Evolutionary conservation across 257 asterid species (phyloP).

Genomic region (Petunia secreta): DNA sequence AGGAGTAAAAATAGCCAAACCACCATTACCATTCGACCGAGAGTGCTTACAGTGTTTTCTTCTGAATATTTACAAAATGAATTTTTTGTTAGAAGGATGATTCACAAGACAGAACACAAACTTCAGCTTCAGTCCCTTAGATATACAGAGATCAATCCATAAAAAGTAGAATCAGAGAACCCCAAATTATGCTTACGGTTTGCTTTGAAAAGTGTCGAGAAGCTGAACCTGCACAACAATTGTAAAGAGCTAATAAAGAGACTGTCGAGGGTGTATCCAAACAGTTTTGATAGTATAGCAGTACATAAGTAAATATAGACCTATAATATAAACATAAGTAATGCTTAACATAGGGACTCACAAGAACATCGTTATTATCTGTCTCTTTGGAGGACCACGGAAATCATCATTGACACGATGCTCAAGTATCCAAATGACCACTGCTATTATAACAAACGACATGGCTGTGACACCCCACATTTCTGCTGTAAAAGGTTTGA

Average conservation of each 20-base stretch:
- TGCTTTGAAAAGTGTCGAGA: conserved; percentile 62
- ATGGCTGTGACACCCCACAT: conserved; percentile 36
- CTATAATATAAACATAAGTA: not conserved
- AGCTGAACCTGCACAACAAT: conserved; percentile 57
- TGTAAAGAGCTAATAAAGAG: conserved; percentile 16
- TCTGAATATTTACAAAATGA: conserved; percentile 38
- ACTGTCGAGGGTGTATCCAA: not conserved
- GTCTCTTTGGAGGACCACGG: conserved; percentile 45
- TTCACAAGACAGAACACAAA: not conserved
- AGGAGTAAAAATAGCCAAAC: conserved; percentile 62
- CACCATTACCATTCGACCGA: conserved; percentile 55
- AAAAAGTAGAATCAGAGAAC: not conserved
- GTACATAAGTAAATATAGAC: not conserved
- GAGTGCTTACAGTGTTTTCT: conserved; percentile 55
- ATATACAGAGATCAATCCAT: not conserved
- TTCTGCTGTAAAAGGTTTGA: conserved; percentile 36
- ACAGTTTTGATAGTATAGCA: not conserved
- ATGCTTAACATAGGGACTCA: conserved; percentile 28
- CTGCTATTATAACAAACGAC: conserved; percentile 38
- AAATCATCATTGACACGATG: conserved; percentile 43
- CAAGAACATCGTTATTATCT: conserved; percentile 37
- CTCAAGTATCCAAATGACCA: conserved; percentile 42
- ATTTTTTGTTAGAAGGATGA: not conserved
- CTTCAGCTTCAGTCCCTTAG: not conserved
- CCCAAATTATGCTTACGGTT: conserved; percentile 45